These are phyloP conservation scores for Penicillium bovifimosum DNA, from an alignment of 495 filamentous ascomycete genomes.

Conservation along the genomic window DNA sequence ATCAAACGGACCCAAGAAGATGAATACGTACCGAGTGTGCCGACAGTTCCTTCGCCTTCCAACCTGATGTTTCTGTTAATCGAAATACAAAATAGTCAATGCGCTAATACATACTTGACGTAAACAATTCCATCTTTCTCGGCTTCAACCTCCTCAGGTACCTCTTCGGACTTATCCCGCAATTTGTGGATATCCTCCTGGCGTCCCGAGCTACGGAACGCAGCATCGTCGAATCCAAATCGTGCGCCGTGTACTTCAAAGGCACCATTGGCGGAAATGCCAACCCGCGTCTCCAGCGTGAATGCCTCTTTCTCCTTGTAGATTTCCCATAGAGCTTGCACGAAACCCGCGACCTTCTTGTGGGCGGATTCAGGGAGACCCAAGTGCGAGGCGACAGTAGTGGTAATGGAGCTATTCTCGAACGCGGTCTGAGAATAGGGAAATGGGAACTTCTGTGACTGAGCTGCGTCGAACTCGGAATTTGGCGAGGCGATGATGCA, in stretches of 20 bases:
- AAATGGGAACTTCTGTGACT: slow-evolving; percentile 56
- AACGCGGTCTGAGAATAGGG: slow-evolving; percentile 40
- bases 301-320: slow-evolving; percentile 68
- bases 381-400: slow-evolving; percentile 46
- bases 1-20: neutral
- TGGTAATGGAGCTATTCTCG: slow-evolving; percentile 30
- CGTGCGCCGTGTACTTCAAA: slow-evolving; percentile 46
- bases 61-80: slow-evolving; percentile 28
- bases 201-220: slow-evolving; percentile 58
- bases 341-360: slow-evolving; percentile 40
- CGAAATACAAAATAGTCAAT: neutral
- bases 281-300: slow-evolving; percentile 47
- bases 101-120: slow-evolving; percentile 41
- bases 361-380: slow-evolving; percentile 41
- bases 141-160: slow-evolving; percentile 57
- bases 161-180: slow-evolving; percentile 46
- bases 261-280: slow-evolving; percentile 30
- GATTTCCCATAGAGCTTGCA: slow-evolving; percentile 52
- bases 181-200: slow-evolving; percentile 59
- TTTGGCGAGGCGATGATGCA: slow-evolving; percentile 60
- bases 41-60: slow-evolving; percentile 52
- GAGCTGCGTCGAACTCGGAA: slow-evolving; percentile 29
- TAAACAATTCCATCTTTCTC: slow-evolving; percentile 72
- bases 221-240: slow-evolving; percentile 76
- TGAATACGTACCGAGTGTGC: slow-evolving; percentile 51